Base-by-base conservation (phyloP, 225 moss, liverwort and hornwort species). In the Pseudisothecium myosuroides region DNA sequence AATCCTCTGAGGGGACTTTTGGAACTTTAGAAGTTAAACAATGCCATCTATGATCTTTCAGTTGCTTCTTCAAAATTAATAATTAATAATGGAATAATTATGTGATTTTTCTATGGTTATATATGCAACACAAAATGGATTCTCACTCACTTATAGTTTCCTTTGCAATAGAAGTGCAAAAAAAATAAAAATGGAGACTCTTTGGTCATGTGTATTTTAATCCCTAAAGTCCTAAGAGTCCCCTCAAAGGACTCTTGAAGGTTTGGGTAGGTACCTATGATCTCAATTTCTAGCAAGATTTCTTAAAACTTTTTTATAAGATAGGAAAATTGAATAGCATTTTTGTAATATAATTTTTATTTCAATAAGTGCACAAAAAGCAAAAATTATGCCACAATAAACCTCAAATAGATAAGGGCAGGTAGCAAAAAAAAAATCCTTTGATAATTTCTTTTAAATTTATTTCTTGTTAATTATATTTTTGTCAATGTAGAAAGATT, bases 241-340 rank as follows among this genome's bases (percentile, higher is more conserved):
- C 2, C 20, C 11, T 10, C 2, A 0, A 10, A 1, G 0, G 6
- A 66, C 4, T 36, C 6, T 37, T 12, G 12, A 67, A 37, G 12
- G 67, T 37, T 37, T 7, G 2, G 12, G 0, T 20, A 67, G 6
- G 21, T 67, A 21, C 6, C 11, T 66, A 19, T 20, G 11, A 66
- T 37, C 20, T 37, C 37, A 37, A 37, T 34, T 66, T 66, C 18
- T 36, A 11, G 37, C 20, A 37, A 36, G 11, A 11, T 20, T 11
- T 34, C 37, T 37, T 37, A 1, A 11, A 19, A 65, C 9, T 34
- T 36, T 34, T 34, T 36, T 36, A 18, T 10, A 19, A 36, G 6
- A 36, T 36, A 65, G 6, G 18, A 18, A 36, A 65, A 19, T 1
- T 5, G 0, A 65, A 36, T 65, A 65, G 19, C 5, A 3, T 19